These are phyloP conservation scores for Tagetes erecta DNA, from an alignment of 129 eudicot species.

Conservation along the genomic window DNA sequence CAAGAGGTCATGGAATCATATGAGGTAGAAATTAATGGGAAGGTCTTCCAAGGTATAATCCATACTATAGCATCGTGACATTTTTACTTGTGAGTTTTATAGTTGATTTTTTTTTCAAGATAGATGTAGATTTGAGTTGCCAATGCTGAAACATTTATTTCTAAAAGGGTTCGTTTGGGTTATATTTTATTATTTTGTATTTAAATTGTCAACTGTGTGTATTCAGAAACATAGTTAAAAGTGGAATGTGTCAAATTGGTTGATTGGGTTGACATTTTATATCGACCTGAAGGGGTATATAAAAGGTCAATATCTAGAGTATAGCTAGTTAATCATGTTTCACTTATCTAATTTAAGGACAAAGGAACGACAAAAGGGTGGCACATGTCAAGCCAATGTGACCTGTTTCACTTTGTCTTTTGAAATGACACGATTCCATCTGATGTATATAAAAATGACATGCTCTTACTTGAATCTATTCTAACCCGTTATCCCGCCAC, in stretches of 20 bases:
- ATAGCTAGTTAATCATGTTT: no score
- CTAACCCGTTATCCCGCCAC: not conserved
- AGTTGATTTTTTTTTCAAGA: not conserved
- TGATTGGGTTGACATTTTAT: not conserved
- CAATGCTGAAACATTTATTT: not conserved
- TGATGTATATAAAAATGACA: not conserved
- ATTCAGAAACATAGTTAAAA: not conserved
- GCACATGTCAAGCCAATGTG: no score
- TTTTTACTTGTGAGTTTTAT: not conserved
- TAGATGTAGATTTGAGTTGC: not conserved
- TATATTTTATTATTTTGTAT: not conserved
- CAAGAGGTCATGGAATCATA: conserved; percentile 99
- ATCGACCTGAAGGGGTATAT: not conserved
- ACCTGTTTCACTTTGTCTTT: no score
- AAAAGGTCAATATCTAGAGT: not conserved
- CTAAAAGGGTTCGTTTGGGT: not conserved
- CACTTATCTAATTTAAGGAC: no score
- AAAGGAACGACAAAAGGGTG: no score
- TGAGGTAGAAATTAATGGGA: conserved; percentile 98
- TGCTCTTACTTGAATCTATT: not conserved
- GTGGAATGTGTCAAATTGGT: not conserved
- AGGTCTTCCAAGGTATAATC: conserved; percentile 80
- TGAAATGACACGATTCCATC: no score
- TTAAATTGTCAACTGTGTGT: not conserved
- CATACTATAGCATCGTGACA: not conserved